Evolutionary conservation across 2,329 filamentous ascomycete genomes (phyloP).

Genomic region (Daldinia eschscholtzii): DNA sequence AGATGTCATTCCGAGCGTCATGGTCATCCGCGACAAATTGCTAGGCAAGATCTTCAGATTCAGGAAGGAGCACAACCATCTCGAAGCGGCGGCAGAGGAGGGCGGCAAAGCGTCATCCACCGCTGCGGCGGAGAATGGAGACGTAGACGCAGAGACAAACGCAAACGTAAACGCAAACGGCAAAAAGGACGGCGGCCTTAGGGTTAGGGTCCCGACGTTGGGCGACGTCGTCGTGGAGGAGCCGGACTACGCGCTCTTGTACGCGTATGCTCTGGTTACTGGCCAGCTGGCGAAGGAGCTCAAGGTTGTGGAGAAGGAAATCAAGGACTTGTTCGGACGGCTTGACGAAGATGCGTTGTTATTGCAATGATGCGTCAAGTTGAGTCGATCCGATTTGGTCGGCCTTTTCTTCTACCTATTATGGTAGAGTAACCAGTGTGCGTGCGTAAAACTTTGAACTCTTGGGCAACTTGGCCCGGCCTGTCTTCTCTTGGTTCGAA

Average conservation of each 20-base stretch:
- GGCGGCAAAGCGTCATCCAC: conserved; percentile 30
- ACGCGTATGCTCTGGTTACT: conserved; percentile 85
- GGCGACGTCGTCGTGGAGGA: conserved; percentile 68
- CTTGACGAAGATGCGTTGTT: conserved; percentile 71
- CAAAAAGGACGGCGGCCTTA: neutral
- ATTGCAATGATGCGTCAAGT: conserved; percentile 64
- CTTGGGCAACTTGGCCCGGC: neutral
- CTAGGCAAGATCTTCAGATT: conserved; percentile 91
- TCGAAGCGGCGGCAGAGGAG: conserved; percentile 13
- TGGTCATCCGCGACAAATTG: conserved; percentile 82
- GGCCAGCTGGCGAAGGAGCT: conserved; percentile 75
- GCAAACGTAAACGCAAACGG: neutral
- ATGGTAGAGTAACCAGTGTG: neutral
- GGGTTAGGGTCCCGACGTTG: conserved; percentile 46
- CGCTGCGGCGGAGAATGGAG: conserved; percentile 18
- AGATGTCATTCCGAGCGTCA: conserved; percentile 86
- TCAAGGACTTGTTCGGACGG: conserved; percentile 73
- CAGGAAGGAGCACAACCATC: conserved; percentile 71
- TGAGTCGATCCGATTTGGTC: neutral
- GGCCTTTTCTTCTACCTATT: neutral
- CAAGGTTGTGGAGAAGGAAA: conserved; percentile 69
- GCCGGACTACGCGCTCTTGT: conserved; percentile 89
- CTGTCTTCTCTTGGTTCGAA: neutral
- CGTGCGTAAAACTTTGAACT: neutral
- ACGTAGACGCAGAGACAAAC: conserved; percentile 22